phyloP scores from a whole-genome alignment of 2,329 filamentous ascomycete species.

The Beauveria asiatica region DNA sequence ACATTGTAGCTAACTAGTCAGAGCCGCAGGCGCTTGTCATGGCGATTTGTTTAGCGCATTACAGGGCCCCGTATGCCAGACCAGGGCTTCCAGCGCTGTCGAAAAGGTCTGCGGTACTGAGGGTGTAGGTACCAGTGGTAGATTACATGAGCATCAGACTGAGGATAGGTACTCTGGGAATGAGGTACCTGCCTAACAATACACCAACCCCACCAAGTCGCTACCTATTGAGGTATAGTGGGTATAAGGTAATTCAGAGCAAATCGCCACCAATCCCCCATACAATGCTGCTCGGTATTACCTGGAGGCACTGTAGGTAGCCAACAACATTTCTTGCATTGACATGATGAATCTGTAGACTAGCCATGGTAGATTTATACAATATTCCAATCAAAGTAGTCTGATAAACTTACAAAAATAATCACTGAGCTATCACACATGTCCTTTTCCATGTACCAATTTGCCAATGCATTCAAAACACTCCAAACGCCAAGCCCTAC shows the following conservation, averaged over 20 bases:
- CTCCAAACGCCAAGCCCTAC: background rate
- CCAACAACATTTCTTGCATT: background rate
- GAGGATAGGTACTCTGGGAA: too few species aligned
- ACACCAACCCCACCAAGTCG: background rate
- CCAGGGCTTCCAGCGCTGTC: background rate
- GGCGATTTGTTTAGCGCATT: background rate
- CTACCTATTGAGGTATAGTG: too few species aligned
- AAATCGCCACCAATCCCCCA: too few species aligned
- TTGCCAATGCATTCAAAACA: background rate
- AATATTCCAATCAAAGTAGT: background rate
- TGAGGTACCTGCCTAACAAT: too few species aligned
- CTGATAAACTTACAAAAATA: background rate
- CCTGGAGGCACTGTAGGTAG: too few species aligned
- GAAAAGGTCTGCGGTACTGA: background rate
- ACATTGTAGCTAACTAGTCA: too few species aligned
- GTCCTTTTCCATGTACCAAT: background rate
- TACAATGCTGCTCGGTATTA: too few species aligned
- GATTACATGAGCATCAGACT: background rate
- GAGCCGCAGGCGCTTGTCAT: background rate
- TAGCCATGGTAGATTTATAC: background rate
- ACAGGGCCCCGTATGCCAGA: background rate
- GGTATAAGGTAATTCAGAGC: too few species aligned
- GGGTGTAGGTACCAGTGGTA: background rate
- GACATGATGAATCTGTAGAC: background rate
- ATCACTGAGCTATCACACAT: background rate